Evolutionary conservation across 2,329 filamentous ascomycete genomes (phyloP), one percentile per base, ranked within the genome.

Genomic region (Cordyceps militaris): DNA sequence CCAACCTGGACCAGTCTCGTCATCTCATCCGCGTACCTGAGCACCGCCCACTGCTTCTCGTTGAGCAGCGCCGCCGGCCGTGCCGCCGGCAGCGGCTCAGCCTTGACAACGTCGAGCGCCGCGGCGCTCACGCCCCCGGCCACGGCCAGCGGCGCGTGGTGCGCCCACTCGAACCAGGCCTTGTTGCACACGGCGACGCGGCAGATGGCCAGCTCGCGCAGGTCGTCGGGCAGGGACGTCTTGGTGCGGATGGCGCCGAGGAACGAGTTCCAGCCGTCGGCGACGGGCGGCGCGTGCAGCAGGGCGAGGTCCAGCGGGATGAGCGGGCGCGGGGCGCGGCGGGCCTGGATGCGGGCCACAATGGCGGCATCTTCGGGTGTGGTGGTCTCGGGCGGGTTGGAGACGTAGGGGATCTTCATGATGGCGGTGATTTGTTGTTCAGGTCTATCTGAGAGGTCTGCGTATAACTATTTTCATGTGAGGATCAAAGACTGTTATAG

Each of bases 121-220:
- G 73, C 76, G 32, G 77, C 71, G 19, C 74, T 71, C 5, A 89
- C 78, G 5, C 85, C 85, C 0, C 79, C 85, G 21, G 74, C 73
- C 9, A 77, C 74, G 4, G 80, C 79, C 14, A 93, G 76, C 1
- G 89, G 89, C 16, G 85, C 85, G 68, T 96, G 91, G 56, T 89
- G 83, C 36, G 75, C 81, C 90, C 89, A 95, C 71, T 96, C 91
- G 71, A 91, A 95, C 84, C 87, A 90, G 1, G 91, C 91, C 19
- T 79, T 72, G 72, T 95, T 96, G 65, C 90, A 80, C 16, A 87
- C 85, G 13, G 91, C 91, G 14, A 95, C 88, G 50, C 90, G 82
- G 66, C 84, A 90, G 64, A 96, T 92, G 63, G 88, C 86, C 19
- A 92, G 77, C 75, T 96, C 90, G 63, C 88, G 84, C 55, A 91